A percentile compares a stretch with the other conserved stretches of the same genome.
phyloP scores from a whole-genome alignment of 805 yeast genomes.

The Nakazawaea ernobii region DNA sequence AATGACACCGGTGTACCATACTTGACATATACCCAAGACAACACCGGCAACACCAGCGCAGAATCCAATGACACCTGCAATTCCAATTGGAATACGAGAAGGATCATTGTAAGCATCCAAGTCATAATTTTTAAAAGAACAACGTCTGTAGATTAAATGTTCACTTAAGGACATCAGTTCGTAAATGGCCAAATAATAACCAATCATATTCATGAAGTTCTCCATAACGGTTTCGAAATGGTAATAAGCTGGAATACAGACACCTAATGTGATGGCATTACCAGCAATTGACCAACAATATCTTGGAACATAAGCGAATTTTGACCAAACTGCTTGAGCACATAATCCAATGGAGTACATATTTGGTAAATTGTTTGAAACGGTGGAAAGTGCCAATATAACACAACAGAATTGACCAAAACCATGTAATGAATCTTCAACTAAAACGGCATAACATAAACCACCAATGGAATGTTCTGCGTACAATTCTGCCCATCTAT shows the following conservation, averaged over 20 bases:
- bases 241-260: conserved; percentile 85
- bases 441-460: conserved; percentile 70
- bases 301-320: conserved; percentile 73
- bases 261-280: conserved; percentile 72
- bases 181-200: conserved; percentile 86
- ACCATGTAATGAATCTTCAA: conserved; percentile 74
- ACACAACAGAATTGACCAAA: conserved; percentile 91
- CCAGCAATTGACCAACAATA: conserved; percentile 75
- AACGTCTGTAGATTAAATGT: conserved; percentile 73
- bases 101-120: conserved; percentile 55
- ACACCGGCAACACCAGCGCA: conserved; percentile 83
- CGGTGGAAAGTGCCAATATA: conserved; percentile 75
- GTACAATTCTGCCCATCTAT: conserved; percentile 46
- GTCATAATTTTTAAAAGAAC: conserved; percentile 51
- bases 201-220: conserved; percentile 87
- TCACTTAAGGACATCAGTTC: conserved; percentile 71
- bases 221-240: conserved; percentile 66
- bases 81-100: conserved; percentile 62
- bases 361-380: conserved; percentile 90
- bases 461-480: conserved; percentile 66
- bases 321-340: conserved; percentile 80
- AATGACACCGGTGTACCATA: conserved; percentile 74
- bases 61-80: conserved; percentile 74
- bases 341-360: conserved; percentile 87
- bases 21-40: conserved; percentile 82